Evolutionary conservation across 2,329 filamentous ascomycete species (phyloP).

Genomic region (Colletotrichum ledebouriae): DNA sequence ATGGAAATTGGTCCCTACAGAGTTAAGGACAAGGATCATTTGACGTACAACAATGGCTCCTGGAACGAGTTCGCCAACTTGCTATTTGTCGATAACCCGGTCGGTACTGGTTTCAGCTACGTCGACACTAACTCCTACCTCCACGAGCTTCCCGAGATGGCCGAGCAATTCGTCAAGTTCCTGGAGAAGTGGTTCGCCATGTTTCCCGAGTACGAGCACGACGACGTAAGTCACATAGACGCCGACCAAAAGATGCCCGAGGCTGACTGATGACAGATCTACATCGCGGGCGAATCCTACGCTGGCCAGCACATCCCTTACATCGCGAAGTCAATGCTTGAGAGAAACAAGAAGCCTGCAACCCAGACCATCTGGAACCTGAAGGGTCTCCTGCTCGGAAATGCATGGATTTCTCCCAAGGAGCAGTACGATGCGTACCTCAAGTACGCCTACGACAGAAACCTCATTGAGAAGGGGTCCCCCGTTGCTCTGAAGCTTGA

Average conservation of each 20-base stretch:
- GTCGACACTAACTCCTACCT: conserved; percentile 91
- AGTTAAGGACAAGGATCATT: conserved; percentile 77
- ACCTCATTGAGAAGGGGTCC: conserved; percentile 77
- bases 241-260: not conserved
- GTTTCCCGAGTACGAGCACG: conserved; percentile 91
- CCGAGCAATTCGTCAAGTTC: conserved; percentile 87
- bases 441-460: conserved; percentile 82
- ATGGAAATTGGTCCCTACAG: conserved; percentile 98
- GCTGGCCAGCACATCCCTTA: conserved; percentile 98
- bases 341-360: conserved; percentile 79
- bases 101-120: conserved; percentile 96
- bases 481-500: conserved; percentile 76
- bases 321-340: conserved; percentile 90
- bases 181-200: conserved; percentile 91
- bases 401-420: conserved; percentile 93
- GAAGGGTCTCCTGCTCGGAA: conserved; percentile 90
- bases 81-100: conserved; percentile 96
- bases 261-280: conserved; percentile 71
- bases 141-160: conserved; percentile 89
- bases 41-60: conserved; percentile 90
- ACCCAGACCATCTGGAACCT: conserved; percentile 77
- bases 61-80: conserved; percentile 99
- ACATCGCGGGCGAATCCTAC: conserved; percentile 95
- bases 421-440: conserved; percentile 94
- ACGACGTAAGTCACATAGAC: conserved; percentile 78